Conservation (phyloP, 495 filamentous ascomycete species). For the Podospora anserina region DNA sequence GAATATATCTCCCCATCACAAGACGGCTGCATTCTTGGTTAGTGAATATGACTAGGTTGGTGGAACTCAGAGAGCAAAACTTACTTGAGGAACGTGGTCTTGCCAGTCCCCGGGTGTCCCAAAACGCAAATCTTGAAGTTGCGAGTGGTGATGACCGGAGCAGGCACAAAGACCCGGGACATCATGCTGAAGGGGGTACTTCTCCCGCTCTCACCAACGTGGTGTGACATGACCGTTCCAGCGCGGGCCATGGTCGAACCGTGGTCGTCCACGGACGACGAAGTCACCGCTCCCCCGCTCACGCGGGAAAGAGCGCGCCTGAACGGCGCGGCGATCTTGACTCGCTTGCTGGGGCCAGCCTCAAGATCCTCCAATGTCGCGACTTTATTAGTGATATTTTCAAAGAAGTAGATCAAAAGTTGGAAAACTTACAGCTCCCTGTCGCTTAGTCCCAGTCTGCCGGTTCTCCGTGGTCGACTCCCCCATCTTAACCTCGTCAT, state of each 20-base stretch:
- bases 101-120: conserved; percentile 24
- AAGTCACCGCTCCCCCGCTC: neutral
- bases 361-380: neutral
- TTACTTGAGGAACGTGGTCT: conserved; percentile 25
- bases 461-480: neutral
- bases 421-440: neutral
- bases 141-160: neutral
- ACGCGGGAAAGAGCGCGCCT: neutral
- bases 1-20: neutral
- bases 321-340: neutral
- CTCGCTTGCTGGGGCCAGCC: neutral
- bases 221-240: neutral
- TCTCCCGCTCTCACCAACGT: neutral
- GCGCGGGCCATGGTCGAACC: neutral
- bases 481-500: neutral
- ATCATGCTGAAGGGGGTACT: conserved; percentile 1
- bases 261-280: neutral
- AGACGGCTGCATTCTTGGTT: conserved; percentile 15
- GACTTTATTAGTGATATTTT: neutral
- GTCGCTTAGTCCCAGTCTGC: neutral
- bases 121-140: conserved; percentile 27
- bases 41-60: neutral
- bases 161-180: conserved; percentile 6
- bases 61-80: neutral
- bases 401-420: neutral